These are phyloP conservation scores for Plasmopara halstedii DNA, from an alignment of 352 stramenopile species.

Conservation along the genomic window DNA sequence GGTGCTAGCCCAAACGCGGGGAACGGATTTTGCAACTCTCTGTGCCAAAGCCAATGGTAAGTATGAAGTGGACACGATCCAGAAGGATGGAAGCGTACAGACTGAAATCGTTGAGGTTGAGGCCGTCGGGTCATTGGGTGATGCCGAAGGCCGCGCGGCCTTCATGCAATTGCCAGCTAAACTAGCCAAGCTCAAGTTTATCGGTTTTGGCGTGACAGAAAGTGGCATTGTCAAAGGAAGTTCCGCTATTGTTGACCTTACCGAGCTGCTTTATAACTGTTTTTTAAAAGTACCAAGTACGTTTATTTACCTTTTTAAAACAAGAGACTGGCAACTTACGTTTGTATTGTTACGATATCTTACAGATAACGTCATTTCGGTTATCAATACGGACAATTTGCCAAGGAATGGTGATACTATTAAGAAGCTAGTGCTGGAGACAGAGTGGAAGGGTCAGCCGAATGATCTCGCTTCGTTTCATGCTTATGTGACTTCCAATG, in stretches of 20 bases:
- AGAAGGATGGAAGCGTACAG: conserved; percentile 35
- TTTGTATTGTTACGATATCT: not conserved
- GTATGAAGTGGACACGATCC: conserved; percentile 65
- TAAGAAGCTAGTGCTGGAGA: conserved; percentile 29
- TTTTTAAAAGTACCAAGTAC: conserved; percentile 33
- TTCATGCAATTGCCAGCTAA: conserved; percentile 35
- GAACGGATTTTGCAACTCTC: conserved; percentile 34
- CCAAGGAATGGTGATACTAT: conserved; percentile 62
- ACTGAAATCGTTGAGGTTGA: conserved; percentile 32
- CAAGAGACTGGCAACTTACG: not conserved
- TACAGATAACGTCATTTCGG: conserved; percentile 50
- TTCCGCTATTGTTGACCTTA: conserved; percentile 43
- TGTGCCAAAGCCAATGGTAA: conserved; percentile 24
- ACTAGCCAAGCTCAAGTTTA: conserved; percentile 30
- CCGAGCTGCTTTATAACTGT: conserved; percentile 36
- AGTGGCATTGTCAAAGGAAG: conserved; percentile 4
- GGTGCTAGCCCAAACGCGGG: conserved; percentile 54
- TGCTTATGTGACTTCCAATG: conserved; percentile 33
- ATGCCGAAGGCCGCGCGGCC: conserved; percentile 17
- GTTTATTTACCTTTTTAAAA: not conserved
- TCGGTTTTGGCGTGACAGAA: conserved; percentile 68
- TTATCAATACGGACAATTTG: conserved; percentile 83
- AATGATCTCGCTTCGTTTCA: conserved; percentile 22
- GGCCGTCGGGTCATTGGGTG: conserved; percentile 32
- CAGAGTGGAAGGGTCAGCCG: conserved; percentile 11